Conservation (phyloP, 2,329 filamentous ascomycete genomes). For the Tolypocladium tundrense region DNA sequence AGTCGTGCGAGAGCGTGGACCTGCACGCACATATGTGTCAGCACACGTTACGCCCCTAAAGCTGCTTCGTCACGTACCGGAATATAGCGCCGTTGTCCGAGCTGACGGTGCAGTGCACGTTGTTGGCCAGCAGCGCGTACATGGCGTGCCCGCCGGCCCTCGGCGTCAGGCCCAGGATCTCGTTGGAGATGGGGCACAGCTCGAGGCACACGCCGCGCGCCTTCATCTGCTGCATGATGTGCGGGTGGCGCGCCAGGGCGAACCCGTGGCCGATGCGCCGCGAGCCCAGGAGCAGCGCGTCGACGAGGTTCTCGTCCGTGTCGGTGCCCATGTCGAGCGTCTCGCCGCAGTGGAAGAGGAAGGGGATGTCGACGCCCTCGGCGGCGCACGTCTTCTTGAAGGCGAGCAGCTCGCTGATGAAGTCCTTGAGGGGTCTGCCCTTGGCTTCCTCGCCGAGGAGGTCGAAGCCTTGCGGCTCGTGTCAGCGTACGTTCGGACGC, state of each 20-base stretch:
- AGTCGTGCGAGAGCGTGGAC: conserved; percentile 64
- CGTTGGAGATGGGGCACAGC: conserved; percentile 68
- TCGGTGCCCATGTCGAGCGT: conserved; percentile 56
- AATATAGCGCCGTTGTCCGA: conserved; percentile 69
- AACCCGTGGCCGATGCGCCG: conserved; percentile 69
- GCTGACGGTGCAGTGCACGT: conserved; percentile 63
- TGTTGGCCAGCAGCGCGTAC: conserved; percentile 59
- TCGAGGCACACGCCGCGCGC: conserved; percentile 58
- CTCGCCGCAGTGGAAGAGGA: conserved; percentile 69
- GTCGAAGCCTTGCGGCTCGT: conserved; percentile 49
- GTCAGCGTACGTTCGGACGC: not conserved
- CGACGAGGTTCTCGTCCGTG: conserved; percentile 57
- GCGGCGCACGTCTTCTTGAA: conserved; percentile 43
- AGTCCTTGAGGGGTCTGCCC: conserved; percentile 47
- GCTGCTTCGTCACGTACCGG: conserved; percentile 29
- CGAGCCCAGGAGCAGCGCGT: conserved; percentile 54
- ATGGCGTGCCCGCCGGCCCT: conserved; percentile 55
- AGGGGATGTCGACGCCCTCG: conserved; percentile 49
- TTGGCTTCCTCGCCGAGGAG: conserved; percentile 58
- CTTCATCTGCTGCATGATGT: conserved; percentile 57
- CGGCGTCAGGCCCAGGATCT: conserved; percentile 60
- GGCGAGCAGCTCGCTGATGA: conserved; percentile 42
- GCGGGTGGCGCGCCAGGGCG: conserved; percentile 54
- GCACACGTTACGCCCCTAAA: not conserved
- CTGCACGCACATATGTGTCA: conserved; percentile 22